Conservation (phyloP, 202 grass and related monocot genomes). For the Bolboschoenoplectus hybrid region DNA sequence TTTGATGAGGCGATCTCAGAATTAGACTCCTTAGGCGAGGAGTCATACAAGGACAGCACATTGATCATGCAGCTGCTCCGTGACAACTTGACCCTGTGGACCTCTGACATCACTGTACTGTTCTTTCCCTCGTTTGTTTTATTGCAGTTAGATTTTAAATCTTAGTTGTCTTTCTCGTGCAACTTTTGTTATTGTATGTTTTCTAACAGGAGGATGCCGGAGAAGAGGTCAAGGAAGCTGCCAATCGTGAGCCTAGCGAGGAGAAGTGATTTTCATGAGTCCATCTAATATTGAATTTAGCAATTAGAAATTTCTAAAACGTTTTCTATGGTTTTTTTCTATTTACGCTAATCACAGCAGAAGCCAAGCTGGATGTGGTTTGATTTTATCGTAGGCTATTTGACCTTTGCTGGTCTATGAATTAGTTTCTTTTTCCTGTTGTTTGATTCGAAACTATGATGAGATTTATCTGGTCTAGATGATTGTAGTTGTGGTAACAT, state of each 20-base stretch:
- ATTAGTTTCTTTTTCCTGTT: constrained; percentile 26
- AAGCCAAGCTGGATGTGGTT: constrained; percentile 15
- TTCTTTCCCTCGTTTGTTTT: not conserved
- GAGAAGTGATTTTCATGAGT: constrained; percentile 49
- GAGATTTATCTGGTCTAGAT: constrained; percentile 6
- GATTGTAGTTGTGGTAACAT: constrained; percentile 1
- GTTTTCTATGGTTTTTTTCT: constrained; percentile 2
- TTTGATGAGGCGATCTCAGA: constrained; percentile 96
- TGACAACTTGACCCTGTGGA: constrained; percentile 95
- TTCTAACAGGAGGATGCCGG: constrained; percentile 59
- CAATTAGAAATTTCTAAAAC: constrained; percentile 39
- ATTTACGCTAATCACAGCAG: constrained; percentile 13
- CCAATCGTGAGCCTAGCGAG: constrained; percentile 54
- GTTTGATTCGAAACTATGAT: constrained; percentile 25
- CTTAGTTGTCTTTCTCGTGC: not conserved
- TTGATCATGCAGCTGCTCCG: constrained; percentile 96
- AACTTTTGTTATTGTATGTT: constrained; percentile 13
- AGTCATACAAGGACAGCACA: constrained; percentile 95
- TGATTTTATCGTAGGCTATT: constrained; percentile 26
- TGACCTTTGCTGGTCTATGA: constrained; percentile 30
- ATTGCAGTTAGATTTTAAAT: not conserved
- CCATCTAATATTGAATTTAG: constrained; percentile 32
- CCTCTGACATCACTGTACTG: constrained; percentile 78
- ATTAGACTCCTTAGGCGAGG: constrained; percentile 78
- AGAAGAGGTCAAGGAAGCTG: constrained; percentile 64